Conservation (phyloP, 192 early-diverging fungal genomes). For the Rhizophagus prolifer region DNA sequence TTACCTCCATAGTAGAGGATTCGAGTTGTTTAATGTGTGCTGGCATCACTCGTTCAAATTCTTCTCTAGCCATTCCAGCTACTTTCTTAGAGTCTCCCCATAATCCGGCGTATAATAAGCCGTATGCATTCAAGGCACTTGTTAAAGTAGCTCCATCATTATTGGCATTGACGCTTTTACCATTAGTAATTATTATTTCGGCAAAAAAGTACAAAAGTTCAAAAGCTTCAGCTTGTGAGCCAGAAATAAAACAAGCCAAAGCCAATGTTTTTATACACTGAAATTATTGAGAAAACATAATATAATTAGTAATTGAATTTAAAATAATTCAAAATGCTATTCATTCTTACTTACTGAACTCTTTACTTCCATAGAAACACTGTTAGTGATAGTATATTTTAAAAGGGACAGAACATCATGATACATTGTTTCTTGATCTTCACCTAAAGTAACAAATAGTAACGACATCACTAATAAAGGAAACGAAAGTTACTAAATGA, state of each 20-base stretch:
- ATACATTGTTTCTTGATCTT: slow-evolving; percentile 50
- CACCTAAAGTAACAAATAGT: slow-evolving; percentile 51
- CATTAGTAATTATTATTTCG: slow-evolving; percentile 37
- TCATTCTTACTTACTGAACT: slow-evolving; percentile 37
- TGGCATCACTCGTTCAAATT: slow-evolving; percentile 49
- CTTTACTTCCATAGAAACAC: slow-evolving; percentile 45
- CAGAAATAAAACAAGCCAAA: slow-evolving; percentile 42
- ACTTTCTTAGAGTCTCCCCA: slow-evolving; percentile 35
- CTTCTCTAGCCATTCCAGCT: slow-evolving; percentile 35
- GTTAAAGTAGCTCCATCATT: slow-evolving; percentile 33
- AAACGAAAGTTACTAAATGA: neutral
- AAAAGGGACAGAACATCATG: slow-evolving; percentile 45
- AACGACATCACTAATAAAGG: slow-evolving; percentile 42
- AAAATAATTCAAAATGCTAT: neutral
- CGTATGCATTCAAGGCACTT: slow-evolving; percentile 38
- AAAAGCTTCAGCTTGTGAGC: slow-evolving; percentile 37
- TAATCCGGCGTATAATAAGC: slow-evolving; percentile 38
- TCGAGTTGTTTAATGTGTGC: slow-evolving; percentile 56
- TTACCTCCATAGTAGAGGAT: slow-evolving; percentile 56
- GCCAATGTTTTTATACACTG: slow-evolving; percentile 40
- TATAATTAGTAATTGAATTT: neutral
- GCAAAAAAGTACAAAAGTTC: slow-evolving; percentile 41
- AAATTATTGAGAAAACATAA: neutral
- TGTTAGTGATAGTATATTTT: slow-evolving; percentile 48
- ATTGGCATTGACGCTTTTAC: slow-evolving; percentile 36